These are phyloP conservation scores for Suillus subluteus DNA, from an alignment of 768 basidiomycete species.

Conservation along the genomic window DNA sequence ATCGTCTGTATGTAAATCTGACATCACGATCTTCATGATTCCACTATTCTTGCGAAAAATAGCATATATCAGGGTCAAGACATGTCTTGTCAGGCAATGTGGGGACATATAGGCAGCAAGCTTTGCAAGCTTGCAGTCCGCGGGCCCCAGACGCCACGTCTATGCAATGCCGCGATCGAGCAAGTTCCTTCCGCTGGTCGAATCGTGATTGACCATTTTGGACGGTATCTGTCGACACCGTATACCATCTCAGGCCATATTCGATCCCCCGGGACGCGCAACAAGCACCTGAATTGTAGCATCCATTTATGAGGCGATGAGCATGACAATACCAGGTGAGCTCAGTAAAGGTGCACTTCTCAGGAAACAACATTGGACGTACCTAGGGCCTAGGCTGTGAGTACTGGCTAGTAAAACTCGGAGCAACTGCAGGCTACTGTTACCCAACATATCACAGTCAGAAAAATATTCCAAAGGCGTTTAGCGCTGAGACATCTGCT, in stretches of 20 bases:
- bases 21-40: conserved; percentile 32
- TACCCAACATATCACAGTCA: not conserved
- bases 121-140: conserved; percentile 26
- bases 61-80: conserved; percentile 33
- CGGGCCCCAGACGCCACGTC: conserved; percentile 20
- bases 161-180: not conserved
- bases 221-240: not conserved
- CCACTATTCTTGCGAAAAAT: conserved; percentile 34
- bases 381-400: conserved; percentile 33
- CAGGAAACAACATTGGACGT: conserved; percentile 21
- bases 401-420: not conserved
- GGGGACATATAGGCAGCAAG: conserved; percentile 32
- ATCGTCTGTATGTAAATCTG: conserved; percentile 30
- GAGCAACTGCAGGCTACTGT: not conserved
- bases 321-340: conserved; percentile 27
- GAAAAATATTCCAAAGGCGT: too few relatives aligned
- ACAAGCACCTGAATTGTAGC: conserved; percentile 24
- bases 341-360: conserved; percentile 29
- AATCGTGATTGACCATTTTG: not conserved
- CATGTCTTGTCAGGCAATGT: conserved; percentile 32
- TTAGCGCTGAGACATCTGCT: too few relatives aligned
- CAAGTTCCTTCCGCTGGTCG: not conserved
- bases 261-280: conserved; percentile 13
- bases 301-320: conserved; percentile 27
- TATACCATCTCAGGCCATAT: not conserved